Conservation (phyloP, 768 basidiomycete genomes). For the Pleurotus citrinopileatus region DNA sequence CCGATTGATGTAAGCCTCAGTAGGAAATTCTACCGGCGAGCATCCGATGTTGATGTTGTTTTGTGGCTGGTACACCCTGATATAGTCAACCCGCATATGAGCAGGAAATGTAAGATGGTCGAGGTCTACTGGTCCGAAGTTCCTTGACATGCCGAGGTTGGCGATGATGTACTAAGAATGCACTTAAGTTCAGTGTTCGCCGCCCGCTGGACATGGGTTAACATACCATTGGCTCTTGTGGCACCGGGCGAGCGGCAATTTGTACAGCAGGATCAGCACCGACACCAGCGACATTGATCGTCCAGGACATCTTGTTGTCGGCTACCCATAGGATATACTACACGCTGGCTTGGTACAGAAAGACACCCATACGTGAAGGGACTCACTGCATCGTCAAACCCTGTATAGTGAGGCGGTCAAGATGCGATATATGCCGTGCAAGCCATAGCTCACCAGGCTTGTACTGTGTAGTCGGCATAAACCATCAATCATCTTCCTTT, state of each 20-base stretch:
- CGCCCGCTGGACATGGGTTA: too few species aligned
- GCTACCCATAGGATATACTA: conserved; percentile 88
- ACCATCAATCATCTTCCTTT: neutral
- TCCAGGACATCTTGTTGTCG: conserved; percentile 69
- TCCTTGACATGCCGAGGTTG: conserved; percentile 80
- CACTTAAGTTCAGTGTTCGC: too few species aligned
- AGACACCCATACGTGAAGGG: neutral
- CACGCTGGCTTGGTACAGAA: neutral
- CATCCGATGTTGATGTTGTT: conserved; percentile 70
- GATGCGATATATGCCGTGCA: neutral
- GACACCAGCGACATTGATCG: conserved; percentile 64
- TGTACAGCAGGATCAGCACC: conserved; percentile 56
- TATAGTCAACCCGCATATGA: conserved; percentile 43
- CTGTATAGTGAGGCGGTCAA: conserved; percentile 26
- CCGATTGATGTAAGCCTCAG: conserved; percentile 67
- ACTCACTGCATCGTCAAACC: conserved; percentile 65
- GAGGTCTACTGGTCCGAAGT: conserved; percentile 75
- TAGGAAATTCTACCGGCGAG: conserved; percentile 64
- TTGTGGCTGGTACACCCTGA: conserved; percentile 70
- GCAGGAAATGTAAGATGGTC: conserved; percentile 67
- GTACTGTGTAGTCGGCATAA: conserved; percentile 28
- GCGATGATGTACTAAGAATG: conserved; percentile 83
- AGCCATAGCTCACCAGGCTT: conserved; percentile 30
- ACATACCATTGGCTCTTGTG: conserved; percentile 87
- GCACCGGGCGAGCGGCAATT: conserved; percentile 65